Evolutionary conservation across 139 green algal genomes (phyloP).

Genomic region (Parachlorella kessleri): DNA sequence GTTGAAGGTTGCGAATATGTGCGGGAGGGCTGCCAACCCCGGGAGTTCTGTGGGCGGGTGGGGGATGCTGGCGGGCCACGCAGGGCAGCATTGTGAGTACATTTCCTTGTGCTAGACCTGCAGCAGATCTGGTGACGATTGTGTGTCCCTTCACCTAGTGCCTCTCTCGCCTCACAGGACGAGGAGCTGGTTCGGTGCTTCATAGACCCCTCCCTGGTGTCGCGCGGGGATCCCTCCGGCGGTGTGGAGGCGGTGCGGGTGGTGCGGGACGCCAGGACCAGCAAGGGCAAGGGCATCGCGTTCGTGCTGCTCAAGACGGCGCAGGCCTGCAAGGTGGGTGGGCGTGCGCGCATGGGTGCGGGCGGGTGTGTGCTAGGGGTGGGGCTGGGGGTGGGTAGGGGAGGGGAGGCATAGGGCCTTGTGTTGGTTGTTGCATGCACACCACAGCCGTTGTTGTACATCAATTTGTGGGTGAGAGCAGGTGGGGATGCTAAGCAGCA

Average conservation of each 20-base stretch:
- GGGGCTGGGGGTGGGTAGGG: no score
- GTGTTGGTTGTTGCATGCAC: no score
- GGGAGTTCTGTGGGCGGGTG: neutral
- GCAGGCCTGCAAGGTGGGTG: constrained; percentile 11
- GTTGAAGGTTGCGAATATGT: no score
- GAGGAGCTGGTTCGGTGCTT: constrained; percentile 71
- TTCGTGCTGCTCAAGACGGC: constrained; percentile 76
- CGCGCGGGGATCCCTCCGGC: neutral
- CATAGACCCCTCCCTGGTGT: neutral
- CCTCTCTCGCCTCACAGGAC: constrained; percentile 30
- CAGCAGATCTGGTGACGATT: no score
- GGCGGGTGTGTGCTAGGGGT: no score
- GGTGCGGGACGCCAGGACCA: constrained; percentile 75
- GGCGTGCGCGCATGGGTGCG: no score
- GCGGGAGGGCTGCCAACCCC: no score
- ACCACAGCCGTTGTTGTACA: no score
- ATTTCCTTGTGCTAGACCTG: no score
- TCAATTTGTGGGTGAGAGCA: no score
- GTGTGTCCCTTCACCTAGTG: neutral
- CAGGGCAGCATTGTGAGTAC: neutral
- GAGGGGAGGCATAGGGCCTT: no score
- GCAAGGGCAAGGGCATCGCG: constrained; percentile 78
- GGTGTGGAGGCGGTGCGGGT: constrained; percentile 84
- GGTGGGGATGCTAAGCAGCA: no score
- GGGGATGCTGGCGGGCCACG: neutral